Evolutionary conservation across 164 flowering plant species (phyloP).

Genomic region (Pachysandra terminalis): DNA sequence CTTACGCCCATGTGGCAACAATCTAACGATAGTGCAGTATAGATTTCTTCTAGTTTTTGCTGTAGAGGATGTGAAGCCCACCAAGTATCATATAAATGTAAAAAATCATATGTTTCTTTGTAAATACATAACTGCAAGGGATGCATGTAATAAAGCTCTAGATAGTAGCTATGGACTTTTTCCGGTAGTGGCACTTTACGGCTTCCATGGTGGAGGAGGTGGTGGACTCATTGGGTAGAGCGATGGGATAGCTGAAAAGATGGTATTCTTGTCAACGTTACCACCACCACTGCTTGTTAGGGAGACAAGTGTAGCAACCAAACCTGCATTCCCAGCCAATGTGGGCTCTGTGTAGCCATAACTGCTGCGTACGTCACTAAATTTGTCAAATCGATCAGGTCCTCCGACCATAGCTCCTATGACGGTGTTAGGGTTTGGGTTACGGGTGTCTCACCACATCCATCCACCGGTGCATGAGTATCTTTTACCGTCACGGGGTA

Average conservation of each 20-base stretch:
- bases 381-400: slow-evolving; percentile 62
- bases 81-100: neutral
- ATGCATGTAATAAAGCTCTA: neutral
- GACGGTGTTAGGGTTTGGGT: slow-evolving; percentile 63
- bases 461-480: slow-evolving; percentile 70
- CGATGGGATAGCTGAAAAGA: slow-evolving; percentile 67
- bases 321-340: slow-evolving; percentile 81
- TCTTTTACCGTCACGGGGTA: slow-evolving; percentile 38
- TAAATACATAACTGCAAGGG: neutral
- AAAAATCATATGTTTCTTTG: neutral
- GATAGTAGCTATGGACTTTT: neutral
- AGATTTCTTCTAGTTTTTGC: no score
- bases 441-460: slow-evolving; percentile 43
- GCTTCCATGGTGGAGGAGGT: slow-evolving; percentile 75
- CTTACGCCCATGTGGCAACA: no score
- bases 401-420: slow-evolving; percentile 96
- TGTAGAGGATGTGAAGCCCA: no score
- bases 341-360: slow-evolving; percentile 72
- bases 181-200: slow-evolving; percentile 16
- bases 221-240: slow-evolving; percentile 48
- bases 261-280: slow-evolving; percentile 40
- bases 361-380: slow-evolving; percentile 47
- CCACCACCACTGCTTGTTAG: slow-evolving; percentile 42
- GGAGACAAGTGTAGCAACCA: slow-evolving; percentile 79
- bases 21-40: no score